Evolutionary conservation across 441 rosid species (phyloP).

Genomic region (Erysimum pusillum): DNA sequence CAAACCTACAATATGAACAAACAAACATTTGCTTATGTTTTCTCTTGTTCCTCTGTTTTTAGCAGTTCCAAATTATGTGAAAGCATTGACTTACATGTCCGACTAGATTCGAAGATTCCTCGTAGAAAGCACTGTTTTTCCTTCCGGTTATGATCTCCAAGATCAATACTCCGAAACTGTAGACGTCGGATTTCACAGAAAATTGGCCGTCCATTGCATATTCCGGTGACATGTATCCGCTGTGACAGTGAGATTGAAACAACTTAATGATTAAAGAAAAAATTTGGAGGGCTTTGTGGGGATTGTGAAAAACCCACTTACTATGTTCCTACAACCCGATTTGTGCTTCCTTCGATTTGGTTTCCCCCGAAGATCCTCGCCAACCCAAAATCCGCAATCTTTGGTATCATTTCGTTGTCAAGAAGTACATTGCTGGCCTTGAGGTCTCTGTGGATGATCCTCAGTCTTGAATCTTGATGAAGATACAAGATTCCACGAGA

Average conservation of each 20-base stretch:
- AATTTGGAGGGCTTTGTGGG: neutral
- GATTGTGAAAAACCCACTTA: constrained; percentile 46
- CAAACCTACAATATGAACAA: constrained; percentile 49
- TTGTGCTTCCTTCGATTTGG: constrained; percentile 63
- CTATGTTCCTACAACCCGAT: constrained; percentile 77
- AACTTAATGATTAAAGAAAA: neutral
- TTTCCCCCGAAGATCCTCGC: constrained; percentile 64
- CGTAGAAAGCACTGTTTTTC: constrained; percentile 49
- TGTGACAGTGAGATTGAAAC: constrained; percentile 9
- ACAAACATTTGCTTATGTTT: neutral
- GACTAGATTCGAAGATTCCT: constrained; percentile 44
- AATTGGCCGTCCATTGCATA: constrained; percentile 63
- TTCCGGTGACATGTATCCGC: constrained; percentile 76
- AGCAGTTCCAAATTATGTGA: too few relatives aligned
- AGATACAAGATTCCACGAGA: constrained; percentile 87
- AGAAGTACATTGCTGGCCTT: constrained; percentile 74
- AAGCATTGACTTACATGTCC: too few relatives aligned
- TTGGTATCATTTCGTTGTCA: constrained; percentile 64
- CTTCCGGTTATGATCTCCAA: constrained; percentile 63
- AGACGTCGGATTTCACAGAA: constrained; percentile 64
- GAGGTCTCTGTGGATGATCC: constrained; percentile 74
- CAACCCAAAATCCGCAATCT: constrained; percentile 81
- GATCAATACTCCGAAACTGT: constrained; percentile 66
- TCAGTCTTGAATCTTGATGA: constrained; percentile 76
- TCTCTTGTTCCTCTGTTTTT: constrained; percentile 23